Evolutionary conservation across 2,329 filamentous ascomycete genomes (phyloP), one percentile per base, ranked within the genome.

Genomic region (Madurella fahalii): DNA sequence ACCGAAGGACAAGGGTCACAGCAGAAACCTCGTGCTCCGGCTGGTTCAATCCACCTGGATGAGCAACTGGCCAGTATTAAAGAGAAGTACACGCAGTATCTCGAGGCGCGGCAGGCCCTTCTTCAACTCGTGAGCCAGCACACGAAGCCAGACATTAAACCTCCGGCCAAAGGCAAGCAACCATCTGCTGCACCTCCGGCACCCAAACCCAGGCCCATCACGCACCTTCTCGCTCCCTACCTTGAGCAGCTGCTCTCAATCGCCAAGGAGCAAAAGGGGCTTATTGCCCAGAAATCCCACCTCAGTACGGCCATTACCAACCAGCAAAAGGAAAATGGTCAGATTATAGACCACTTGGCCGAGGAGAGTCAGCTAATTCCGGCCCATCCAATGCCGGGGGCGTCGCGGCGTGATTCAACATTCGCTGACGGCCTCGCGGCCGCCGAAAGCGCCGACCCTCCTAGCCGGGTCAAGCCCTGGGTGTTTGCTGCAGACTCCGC

Each of bases 361-460:
- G 79, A 86, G 47, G 83, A 86, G 64, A 86, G 83, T 62, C 81
- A 84, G 58, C 70, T 87, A 15, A 73, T 87, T 12, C 77, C 77
- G 1, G 69, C 72, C 9, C 75, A 83, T 58, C 76, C 80, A 1
- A 68, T 74, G 60, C 72, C 74, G 2, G 67, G 64, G 17, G 64
- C 66, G 2, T 54, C 56, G 7, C 70, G 68, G 40, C 61, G 67
- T 15, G 69, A 71, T 34, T 20, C 55, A 5, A 47, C 46, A n/a
- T 72, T 79, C 48, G 72, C 70, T n/a, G 71, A 76, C n/a, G 73
- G 72, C 5, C 67, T 76, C 5, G 66, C 67, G 2, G 62, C 63
- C n/a, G 63, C 70, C 1, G 71, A 74, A 48, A 68, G 68, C 18
- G 66, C 71, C 15, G 71, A 74, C 42, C 67, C 77, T 3, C 70